phyloP scores from a whole-genome alignment of 2,329 filamentous ascomycete species.

The Rugonectria rugulosa region DNA sequence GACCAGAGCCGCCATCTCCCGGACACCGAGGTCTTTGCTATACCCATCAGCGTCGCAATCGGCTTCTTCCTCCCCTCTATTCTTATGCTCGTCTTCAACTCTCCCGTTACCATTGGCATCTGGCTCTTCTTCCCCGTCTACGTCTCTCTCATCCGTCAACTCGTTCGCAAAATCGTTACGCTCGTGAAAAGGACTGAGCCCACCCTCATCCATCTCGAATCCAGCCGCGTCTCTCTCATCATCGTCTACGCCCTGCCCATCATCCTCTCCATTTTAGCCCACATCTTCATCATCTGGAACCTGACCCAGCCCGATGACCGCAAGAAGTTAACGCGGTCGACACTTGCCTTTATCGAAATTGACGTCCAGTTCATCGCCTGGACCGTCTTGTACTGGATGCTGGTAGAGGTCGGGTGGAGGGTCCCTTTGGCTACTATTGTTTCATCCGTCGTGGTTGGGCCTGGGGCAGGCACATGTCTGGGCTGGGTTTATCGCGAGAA shows the following conservation, averaged over 20 bases:
- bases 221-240: slow-evolving; percentile 46
- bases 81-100: slow-evolving; percentile 53
- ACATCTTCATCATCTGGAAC: slow-evolving; percentile 52
- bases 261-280: slow-evolving; percentile 51
- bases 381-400: slow-evolving; percentile 61
- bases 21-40: slow-evolving; percentile 64
- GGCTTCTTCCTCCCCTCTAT: slow-evolving; percentile 57
- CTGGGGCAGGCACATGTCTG: slow-evolving; percentile 48
- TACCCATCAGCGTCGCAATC: slow-evolving; percentile 56
- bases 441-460: slow-evolving; percentile 44
- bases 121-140: slow-evolving; percentile 63
- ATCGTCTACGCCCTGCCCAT: slow-evolving; percentile 56
- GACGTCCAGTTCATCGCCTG: slow-evolving; percentile 53
- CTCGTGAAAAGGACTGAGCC: slow-evolving; percentile 38
- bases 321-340: slow-evolving; percentile 57
- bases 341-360: slow-evolving; percentile 55
- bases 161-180: slow-evolving; percentile 41
- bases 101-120: slow-evolving; percentile 47
- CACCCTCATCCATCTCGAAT: slow-evolving; percentile 52
- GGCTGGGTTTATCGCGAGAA: slow-evolving; percentile 51
- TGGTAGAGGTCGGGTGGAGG: slow-evolving; percentile 58
- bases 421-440: slow-evolving; percentile 44
- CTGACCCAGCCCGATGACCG: slow-evolving; percentile 53
- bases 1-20: slow-evolving; percentile 48
- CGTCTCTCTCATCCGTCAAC: slow-evolving; percentile 53